Percentiles rank a stretch among this genome's conserved stretches.
These are phyloP conservation scores for Golubevia pallescens DNA, from an alignment of 1,284 basidiomycete species.

Conservation along the genomic window DNA sequence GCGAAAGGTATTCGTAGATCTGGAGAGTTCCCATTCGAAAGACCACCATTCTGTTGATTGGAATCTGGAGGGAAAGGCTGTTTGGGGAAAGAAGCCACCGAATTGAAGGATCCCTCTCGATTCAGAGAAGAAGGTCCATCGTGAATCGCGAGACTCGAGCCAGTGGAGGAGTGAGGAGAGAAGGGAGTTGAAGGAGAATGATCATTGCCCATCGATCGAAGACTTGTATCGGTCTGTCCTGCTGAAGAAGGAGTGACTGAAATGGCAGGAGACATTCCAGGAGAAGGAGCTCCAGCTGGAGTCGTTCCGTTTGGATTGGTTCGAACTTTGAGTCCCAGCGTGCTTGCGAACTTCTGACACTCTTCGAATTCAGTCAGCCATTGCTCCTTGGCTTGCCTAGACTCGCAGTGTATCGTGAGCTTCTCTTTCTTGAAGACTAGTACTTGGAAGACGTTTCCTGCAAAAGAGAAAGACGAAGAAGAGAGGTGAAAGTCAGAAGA, in stretches of 20 bases:
- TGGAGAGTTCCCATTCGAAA: slow-evolving; percentile 18
- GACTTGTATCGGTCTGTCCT: not conserved
- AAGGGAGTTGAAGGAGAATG: not conserved
- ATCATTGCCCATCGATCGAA: slow-evolving; percentile 1
- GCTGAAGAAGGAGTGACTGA: slow-evolving; percentile 43
- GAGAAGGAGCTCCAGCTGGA: slow-evolving; percentile 5
- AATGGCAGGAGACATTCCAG: slow-evolving; percentile 38
- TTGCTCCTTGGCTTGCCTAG: slow-evolving; percentile 40
- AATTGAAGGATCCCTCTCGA: slow-evolving; percentile 40
- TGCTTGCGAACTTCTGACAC: slow-evolving; percentile 18
- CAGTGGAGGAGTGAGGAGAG: slow-evolving; percentile 12
- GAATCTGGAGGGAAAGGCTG: slow-evolving; percentile 12
- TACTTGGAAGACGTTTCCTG: slow-evolving; percentile 37
- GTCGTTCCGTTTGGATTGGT: slow-evolving; percentile 13
- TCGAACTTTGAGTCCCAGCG: slow-evolving; percentile 41
- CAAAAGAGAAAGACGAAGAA: not conserved
- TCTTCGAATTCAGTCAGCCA: slow-evolving; percentile 50
- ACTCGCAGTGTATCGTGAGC: slow-evolving; percentile 37
- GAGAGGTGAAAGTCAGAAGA: not conserved
- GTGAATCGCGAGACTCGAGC: slow-evolving; percentile 4
- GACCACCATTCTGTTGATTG: not conserved
- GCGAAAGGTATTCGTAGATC: slow-evolving; percentile 18
- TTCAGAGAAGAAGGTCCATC: not conserved
- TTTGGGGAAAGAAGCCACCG: slow-evolving; percentile 39
- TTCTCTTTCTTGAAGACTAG: slow-evolving; percentile 54